phyloP scores from a whole-genome alignment of 352 stramenopile species.

The Globisporangium irregulare region DNA sequence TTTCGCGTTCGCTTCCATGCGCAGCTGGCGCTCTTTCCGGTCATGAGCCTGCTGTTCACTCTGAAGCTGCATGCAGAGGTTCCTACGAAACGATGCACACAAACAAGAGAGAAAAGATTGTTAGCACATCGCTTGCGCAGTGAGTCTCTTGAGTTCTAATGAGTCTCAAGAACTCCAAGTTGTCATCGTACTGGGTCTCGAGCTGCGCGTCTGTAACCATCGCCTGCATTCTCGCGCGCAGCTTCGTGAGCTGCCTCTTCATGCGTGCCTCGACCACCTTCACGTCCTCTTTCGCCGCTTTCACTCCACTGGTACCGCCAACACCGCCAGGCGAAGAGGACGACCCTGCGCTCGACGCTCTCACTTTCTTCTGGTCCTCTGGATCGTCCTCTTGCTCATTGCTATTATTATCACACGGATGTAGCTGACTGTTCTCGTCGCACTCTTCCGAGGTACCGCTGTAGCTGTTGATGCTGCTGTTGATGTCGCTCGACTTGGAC shows the following conservation, averaged over 20 bases:
- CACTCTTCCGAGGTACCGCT: not conserved
- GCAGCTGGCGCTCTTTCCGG: constrained; percentile 47
- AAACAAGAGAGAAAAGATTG: not conserved
- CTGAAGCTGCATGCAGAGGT: constrained; percentile 43
- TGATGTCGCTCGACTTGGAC: constrained; percentile 16
- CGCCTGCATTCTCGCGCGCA: constrained; percentile 54
- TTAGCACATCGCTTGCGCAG: no score
- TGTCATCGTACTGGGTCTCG: constrained; percentile 35
- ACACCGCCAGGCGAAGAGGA: not conserved
- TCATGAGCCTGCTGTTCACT: constrained; percentile 29
- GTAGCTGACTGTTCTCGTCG: constrained; percentile 4
- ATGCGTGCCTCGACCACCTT: constrained; percentile 24
- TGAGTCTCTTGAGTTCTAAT: no score
- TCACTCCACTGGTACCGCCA: not conserved
- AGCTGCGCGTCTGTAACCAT: constrained; percentile 43
- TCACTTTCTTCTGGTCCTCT: not conserved
- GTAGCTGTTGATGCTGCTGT: not conserved
- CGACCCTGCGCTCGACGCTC: constrained; percentile 11
- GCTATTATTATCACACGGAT: not conserved
- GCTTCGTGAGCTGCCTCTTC: constrained; percentile 40
- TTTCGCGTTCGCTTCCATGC: constrained; percentile 41
- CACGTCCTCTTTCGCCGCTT: constrained; percentile 21
- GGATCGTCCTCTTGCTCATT: constrained; percentile 1
- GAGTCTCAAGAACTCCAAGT: not conserved
- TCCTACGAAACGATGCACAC: constrained; percentile 22